These are phyloP conservation scores for Colletotrichum tabaci DNA, from an alignment of 2,329 filamentous ascomycete species.

Conservation along the genomic window DNA sequence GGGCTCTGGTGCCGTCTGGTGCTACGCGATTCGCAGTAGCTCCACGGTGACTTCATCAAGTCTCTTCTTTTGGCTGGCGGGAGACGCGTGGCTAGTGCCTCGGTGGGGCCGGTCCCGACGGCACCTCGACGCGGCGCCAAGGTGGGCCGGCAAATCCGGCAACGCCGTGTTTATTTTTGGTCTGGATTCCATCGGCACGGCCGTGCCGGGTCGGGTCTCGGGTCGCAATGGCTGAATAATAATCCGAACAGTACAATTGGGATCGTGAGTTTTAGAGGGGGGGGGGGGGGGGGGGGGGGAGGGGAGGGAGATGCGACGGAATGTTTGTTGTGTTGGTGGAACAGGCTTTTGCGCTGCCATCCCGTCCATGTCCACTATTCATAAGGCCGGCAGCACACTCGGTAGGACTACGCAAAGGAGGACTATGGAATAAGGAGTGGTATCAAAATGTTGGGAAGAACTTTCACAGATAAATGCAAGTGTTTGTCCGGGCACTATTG, in stretches of 20 bases:
- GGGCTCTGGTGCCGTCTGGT: slow-evolving; percentile 11
- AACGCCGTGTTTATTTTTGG: not conserved
- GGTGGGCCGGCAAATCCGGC: slow-evolving; percentile 33
- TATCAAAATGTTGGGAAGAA: no score
- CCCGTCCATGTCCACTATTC: no score
- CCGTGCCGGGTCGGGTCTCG: not conserved
- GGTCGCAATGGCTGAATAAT: not conserved
- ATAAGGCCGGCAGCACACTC: no score
- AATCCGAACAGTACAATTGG: not conserved
- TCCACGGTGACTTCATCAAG: slow-evolving; percentile 36
- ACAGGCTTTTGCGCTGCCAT: no score
- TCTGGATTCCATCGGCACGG: not conserved
- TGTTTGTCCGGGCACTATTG: no score
- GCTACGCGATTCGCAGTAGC: slow-evolving; percentile 4
- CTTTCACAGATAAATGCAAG: no score
- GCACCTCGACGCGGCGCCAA: slow-evolving; percentile 30
- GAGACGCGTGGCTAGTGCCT: slow-evolving; percentile 31
- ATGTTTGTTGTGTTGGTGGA: no score
- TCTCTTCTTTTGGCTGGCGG: slow-evolving; percentile 11
- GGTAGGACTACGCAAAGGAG: no score
- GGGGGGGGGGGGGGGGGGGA: no score
- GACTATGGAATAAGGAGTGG: no score
- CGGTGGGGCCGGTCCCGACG: slow-evolving; percentile 16
- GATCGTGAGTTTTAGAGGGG: no score
- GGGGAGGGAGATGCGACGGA: no score